Base-by-base conservation (phyloP, 306 rosid species). In the Trifolium fragiferum region DNA sequence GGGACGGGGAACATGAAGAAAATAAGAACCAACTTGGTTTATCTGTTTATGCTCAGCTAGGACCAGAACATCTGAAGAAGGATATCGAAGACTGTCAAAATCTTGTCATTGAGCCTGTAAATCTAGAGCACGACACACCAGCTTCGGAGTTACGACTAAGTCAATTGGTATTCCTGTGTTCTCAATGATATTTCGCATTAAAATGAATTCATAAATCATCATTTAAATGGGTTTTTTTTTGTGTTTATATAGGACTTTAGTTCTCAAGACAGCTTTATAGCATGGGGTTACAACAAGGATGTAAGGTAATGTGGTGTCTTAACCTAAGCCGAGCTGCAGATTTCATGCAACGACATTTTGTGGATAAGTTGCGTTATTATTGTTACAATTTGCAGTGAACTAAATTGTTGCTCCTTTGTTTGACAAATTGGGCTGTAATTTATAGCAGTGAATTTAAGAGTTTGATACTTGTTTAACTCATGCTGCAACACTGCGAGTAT, bases 61-160 rank as follows among this genome's bases (percentile, higher is more conserved):
- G 97, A 77, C 81, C 93, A 0, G 97, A 89, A 35, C 63, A 84
- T 82, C 82, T 93, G 18, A 93, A 90, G 84, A 93, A 85, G 80
- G 98, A 89, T 85, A 78, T 90, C 6, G 97, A 90, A 78, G 93
- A 86, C 41, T 89, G 98, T 72, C 89, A 89, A 81, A 86, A 87
- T 67, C 85, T 89, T 76, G 83, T 58, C 30, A 77, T 77, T 27
- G 90, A 89, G 75, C 86, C 88, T 54, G 70, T 89, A 38, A 86
- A 77, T 79, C 62, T 81, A 4, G 92, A 89, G 18, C 90, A 68
- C 3, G 95, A 88, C 70, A 83, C 92, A 20, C 87, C 90, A 16
- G 84, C 91, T 82, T 76, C 91, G 5, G 98, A 90, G 30, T 76
- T 85, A 66, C 87, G 91, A 58, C 87, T 93, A 25, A 93, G 98